Percentiles rank a stretch among this genome's conserved stretches.
These are phyloP conservation scores for Protomyces inundatus DNA, from an alignment of 1,139 yeast genomes.

Conservation along the genomic window DNA sequence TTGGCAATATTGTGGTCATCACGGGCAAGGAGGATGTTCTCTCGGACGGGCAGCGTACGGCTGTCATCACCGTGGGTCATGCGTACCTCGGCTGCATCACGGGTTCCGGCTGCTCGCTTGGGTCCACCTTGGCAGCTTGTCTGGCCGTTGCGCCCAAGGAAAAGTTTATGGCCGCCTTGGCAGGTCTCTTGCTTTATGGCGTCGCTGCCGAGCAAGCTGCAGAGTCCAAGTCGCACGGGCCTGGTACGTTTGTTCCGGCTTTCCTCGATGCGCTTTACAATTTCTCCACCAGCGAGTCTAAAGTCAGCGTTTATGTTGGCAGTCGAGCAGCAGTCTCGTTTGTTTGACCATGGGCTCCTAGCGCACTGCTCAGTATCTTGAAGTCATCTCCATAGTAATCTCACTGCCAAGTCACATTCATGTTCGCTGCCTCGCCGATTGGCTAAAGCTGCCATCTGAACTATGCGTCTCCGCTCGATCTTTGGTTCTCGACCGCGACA, in stretches of 20 bases:
- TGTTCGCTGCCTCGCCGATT: too few relatives aligned
- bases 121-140: conserved; percentile 63
- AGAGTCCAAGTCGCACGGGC: conserved; percentile 37
- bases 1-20: conserved; percentile 56
- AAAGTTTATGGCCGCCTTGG: conserved; percentile 49
- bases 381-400: too few relatives aligned
- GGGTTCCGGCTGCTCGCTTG: conserved; percentile 84
- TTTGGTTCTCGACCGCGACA: too few relatives aligned
- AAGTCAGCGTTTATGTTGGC: too few relatives aligned
- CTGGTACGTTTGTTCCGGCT: conserved; percentile 50
- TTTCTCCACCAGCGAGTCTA: background rate
- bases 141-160: conserved; percentile 47
- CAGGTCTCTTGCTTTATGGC: conserved; percentile 61
- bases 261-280: conserved; percentile 43
- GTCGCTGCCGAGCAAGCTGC: conserved; percentile 57
- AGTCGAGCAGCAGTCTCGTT: too few relatives aligned
- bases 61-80: conserved; percentile 55
- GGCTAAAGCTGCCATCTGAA: too few relatives aligned
- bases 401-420: too few relatives aligned
- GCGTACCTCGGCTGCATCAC: conserved; percentile 68
- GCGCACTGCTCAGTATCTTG: too few relatives aligned
- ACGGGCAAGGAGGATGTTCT: conserved; percentile 54
- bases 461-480: too few relatives aligned
- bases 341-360: too few relatives aligned
- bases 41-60: conserved; percentile 37